Conservation (phyloP, 495 filamentous ascomycete genomes). For the Aspergillus sclerotiicarbonarius region DNA sequence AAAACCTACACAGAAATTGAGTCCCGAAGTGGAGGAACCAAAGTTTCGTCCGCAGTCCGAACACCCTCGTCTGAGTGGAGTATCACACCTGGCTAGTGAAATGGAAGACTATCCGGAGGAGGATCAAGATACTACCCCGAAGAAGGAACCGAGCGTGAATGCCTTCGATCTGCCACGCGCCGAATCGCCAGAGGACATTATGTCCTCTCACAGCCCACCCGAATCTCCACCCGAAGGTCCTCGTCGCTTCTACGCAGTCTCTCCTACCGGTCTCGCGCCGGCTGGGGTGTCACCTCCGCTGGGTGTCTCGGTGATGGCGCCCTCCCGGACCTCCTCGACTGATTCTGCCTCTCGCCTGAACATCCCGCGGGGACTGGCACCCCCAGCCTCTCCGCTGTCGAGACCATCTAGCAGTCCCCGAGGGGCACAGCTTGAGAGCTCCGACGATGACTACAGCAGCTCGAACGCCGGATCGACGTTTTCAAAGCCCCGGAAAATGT, state of each 20-base stretch:
- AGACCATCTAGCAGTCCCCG: constrained; percentile 56
- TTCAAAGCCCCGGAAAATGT: constrained; percentile 58
- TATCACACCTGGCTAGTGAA: constrained; percentile 49
- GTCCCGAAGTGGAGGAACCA: constrained; percentile 59
- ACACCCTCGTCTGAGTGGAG: constrained; percentile 68
- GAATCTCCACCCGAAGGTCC: constrained; percentile 18
- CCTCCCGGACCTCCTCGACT: constrained; percentile 38
- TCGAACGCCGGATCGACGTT: constrained; percentile 53
- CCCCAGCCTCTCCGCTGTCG: constrained; percentile 56
- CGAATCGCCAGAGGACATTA: constrained; percentile 44
- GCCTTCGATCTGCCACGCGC: constrained; percentile 44
- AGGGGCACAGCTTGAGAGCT: constrained; percentile 57
- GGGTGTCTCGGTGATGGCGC: constrained; percentile 21
- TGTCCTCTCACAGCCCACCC: constrained; percentile 2
- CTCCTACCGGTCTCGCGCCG: constrained; percentile 9
- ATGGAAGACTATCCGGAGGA: constrained; percentile 1
- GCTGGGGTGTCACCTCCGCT: not conserved
- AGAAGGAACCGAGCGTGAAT: constrained; percentile 19
- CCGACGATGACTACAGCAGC: constrained; percentile 60
- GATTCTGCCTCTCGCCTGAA: constrained; percentile 49
- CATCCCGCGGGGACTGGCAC: constrained; percentile 48
- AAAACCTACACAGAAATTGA: constrained; percentile 42
- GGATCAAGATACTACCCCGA: constrained; percentile 35
- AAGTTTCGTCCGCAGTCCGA: constrained; percentile 66
- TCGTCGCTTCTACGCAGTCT: constrained; percentile 23